Percentiles rank a stretch among this genome's conserved stretches.
Evolutionary conservation across 2,329 filamentous ascomycete species (phyloP).

Genomic region (Penicillium sp.): DNA sequence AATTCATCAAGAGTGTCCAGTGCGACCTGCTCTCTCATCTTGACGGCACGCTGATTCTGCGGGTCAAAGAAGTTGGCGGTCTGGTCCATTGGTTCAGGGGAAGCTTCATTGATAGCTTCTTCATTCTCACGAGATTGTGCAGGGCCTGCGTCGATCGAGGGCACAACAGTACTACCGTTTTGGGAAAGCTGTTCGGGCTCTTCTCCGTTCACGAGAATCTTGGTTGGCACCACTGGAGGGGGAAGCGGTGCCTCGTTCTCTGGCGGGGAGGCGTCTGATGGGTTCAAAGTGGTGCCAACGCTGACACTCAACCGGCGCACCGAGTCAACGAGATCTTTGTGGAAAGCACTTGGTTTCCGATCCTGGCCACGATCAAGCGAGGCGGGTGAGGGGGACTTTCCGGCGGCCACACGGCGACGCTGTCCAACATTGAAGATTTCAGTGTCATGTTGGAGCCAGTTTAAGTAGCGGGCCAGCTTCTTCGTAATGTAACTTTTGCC

Average conservation of each 20-base stretch:
- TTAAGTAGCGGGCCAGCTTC: constrained; percentile 91
- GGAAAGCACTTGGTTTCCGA: constrained; percentile 32
- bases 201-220: constrained; percentile 61
- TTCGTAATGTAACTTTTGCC: constrained; percentile 99
- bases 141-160: constrained; percentile 26
- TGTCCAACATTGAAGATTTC: constrained; percentile 97
- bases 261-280: constrained; percentile 26
- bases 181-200: constrained; percentile 33
- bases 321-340: constrained; percentile 46
- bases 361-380: constrained; percentile 11
- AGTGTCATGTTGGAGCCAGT: constrained; percentile 96
- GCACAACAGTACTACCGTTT: constrained; percentile 29
- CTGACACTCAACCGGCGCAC: constrained; percentile 46
- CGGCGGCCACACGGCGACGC: constrained; percentile 73
- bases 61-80: constrained; percentile 94
- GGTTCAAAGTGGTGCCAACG: constrained; percentile 28
- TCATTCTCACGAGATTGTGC: constrained; percentile 18
- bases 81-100: constrained; percentile 69
- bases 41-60: constrained; percentile 75
- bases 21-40: constrained; percentile 85
- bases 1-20: constrained; percentile 90
- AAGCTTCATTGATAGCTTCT: constrained; percentile 27
- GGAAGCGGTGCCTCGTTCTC: constrained; percentile 37
- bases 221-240: constrained; percentile 46
- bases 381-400: constrained; percentile 45